Conservation (phyloP, 1,284 basidiomycete species). For the Kwoniella shivajii region DNA sequence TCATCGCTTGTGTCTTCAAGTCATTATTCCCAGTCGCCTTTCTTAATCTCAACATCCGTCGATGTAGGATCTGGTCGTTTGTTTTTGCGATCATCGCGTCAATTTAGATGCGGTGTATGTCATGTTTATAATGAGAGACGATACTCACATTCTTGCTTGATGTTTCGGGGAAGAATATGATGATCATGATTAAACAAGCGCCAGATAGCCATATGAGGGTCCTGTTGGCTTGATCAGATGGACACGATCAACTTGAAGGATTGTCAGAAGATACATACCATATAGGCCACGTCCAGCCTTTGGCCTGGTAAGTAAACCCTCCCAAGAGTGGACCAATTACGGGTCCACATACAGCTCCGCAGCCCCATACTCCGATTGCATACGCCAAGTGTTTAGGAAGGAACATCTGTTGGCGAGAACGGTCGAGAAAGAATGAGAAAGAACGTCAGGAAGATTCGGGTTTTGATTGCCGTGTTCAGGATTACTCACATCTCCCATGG, state of each 20-base stretch:
- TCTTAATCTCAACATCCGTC: constrained; percentile 49
- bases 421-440: neutral
- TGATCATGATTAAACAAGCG: constrained; percentile 33
- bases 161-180: constrained; percentile 41
- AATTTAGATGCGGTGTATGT: neutral
- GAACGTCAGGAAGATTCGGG: neutral
- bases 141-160: constrained; percentile 7
- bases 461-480: neutral
- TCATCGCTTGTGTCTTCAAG: constrained; percentile 39
- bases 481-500: constrained; percentile 35
- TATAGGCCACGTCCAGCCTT: constrained; percentile 48
- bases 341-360: constrained; percentile 40
- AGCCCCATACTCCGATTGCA: constrained; percentile 38
- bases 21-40: constrained; percentile 50
- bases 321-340: constrained; percentile 7
- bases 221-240: neutral
- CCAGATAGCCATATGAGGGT: constrained; percentile 43
- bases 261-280: constrained; percentile 25
- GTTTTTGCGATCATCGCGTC: too few species aligned
- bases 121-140: neutral
- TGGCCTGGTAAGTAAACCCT: constrained; percentile 26
- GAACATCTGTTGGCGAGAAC: constrained; percentile 22
- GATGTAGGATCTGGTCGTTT: constrained; percentile 41
- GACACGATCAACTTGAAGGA: neutral
- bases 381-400: constrained; percentile 31